Evolutionary conservation across 2,329 filamentous ascomycete genomes (phyloP).

Genomic region (Phyllosticta capitalensis): DNA sequence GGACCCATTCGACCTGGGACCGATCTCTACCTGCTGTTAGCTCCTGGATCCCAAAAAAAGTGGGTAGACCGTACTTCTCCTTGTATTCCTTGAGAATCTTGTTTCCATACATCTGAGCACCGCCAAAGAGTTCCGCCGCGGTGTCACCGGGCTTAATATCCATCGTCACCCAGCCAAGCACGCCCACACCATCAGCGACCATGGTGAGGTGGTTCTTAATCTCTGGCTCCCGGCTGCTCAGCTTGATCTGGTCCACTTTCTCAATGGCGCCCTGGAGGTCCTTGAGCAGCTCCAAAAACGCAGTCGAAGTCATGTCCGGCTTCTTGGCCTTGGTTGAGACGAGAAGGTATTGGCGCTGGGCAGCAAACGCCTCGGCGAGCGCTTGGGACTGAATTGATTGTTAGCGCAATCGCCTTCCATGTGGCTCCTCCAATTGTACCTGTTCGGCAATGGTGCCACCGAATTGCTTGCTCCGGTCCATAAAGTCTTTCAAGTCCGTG

Average conservation of each 20-base stretch:
- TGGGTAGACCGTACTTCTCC: constrained; percentile 50
- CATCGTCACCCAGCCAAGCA: constrained; percentile 82
- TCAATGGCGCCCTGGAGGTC: constrained; percentile 78
- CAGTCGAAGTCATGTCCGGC: constrained; percentile 62
- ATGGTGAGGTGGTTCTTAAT: constrained; percentile 76
- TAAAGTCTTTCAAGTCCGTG: constrained; percentile 65
- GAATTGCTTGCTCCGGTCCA: constrained; percentile 65
- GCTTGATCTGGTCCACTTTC: constrained; percentile 69
- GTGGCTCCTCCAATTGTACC: constrained; percentile 39
- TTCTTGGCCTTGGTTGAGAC: constrained; percentile 88
- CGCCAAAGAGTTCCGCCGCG: constrained; percentile 70
- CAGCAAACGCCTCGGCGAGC: constrained; percentile 61
- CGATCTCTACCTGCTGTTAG: not conserved
- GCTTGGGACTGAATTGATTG: constrained; percentile 38
- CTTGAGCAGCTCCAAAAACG: constrained; percentile 70
- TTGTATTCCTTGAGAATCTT: constrained; percentile 86
- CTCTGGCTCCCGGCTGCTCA: constrained; percentile 65
- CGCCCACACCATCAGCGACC: constrained; percentile 81
- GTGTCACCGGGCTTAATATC: constrained; percentile 73
- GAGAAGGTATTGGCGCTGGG: constrained; percentile 79
- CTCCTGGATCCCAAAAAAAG: not conserved
- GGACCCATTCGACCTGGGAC: constrained; percentile 75
- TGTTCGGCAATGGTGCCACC: constrained; percentile 74
- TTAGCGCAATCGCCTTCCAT: not conserved
- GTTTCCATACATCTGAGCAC: constrained; percentile 91